These are phyloP conservation scores for Aspergillus sp. DNA, from an alignment of 2,329 filamentous ascomycete genomes.

Conservation along the genomic window DNA sequence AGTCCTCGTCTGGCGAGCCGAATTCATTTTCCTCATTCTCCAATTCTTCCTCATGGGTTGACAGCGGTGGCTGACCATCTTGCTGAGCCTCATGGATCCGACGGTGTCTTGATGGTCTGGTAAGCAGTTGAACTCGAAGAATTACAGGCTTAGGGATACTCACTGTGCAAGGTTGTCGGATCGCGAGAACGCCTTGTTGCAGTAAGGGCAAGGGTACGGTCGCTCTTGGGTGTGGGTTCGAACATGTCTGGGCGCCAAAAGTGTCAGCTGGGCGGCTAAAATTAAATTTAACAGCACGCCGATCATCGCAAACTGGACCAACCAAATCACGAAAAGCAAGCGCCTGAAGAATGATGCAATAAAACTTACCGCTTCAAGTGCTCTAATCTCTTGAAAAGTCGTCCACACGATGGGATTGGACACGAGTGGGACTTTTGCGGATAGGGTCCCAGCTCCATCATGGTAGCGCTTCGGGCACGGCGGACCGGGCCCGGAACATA, in stretches of 20 bases:
- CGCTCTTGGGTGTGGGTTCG: constrained; percentile 99
- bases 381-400: constrained; percentile 97
- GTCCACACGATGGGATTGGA: constrained; percentile 95
- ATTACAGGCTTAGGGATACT: constrained; percentile 22
- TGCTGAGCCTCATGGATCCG: constrained; percentile 73
- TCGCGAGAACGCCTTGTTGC: constrained; percentile 97
- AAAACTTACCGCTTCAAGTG: constrained; percentile 88
- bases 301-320: constrained; percentile 6
- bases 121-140: constrained; percentile 26
- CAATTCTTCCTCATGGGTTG: constrained; percentile 66
- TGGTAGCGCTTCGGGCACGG: constrained; percentile 85
- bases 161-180: constrained; percentile 99
- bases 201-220: constrained; percentile 94
- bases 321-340: background rate
- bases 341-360: constrained; percentile 18
- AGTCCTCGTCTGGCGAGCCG: constrained; percentile 65
- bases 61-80: constrained; percentile 44
- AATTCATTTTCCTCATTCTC: constrained; percentile 85
- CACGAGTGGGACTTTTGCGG: constrained; percentile 98
- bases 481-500: constrained; percentile 65
- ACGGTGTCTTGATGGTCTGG: constrained; percentile 49
- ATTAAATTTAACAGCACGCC: constrained; percentile 30
- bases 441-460: constrained; percentile 94
- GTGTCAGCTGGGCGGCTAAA: constrained; percentile 46
- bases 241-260: constrained; percentile 68